These are phyloP conservation scores for Tuber microsphaerosporum DNA, from an alignment of 495 filamentous ascomycete genomes.

Conservation along the genomic window DNA sequence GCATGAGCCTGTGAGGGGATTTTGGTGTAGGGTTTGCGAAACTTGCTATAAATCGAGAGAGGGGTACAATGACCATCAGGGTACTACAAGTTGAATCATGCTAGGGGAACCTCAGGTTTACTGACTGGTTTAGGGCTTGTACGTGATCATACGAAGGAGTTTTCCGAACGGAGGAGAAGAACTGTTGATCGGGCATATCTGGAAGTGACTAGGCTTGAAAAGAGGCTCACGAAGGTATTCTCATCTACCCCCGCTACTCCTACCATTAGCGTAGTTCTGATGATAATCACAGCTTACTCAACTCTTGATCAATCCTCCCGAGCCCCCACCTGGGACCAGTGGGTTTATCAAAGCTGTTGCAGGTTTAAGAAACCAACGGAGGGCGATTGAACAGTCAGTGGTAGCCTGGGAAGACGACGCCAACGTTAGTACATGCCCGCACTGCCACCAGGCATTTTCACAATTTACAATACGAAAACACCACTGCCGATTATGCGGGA, in stretches of 20 bases:
- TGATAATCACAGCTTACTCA: slow-evolving; percentile 58
- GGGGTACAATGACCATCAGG: slow-evolving; percentile 86
- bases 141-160: slow-evolving; percentile 63
- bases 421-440: slow-evolving; percentile 71
- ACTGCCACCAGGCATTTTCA: slow-evolving; percentile 90
- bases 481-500: slow-evolving; percentile 88
- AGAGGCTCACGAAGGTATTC: slow-evolving; percentile 62
- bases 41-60: slow-evolving; percentile 95
- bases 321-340: slow-evolving; percentile 45
- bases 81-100: slow-evolving; percentile 35
- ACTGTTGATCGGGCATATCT: slow-evolving; percentile 75
- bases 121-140: slow-evolving; percentile 44
- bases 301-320: slow-evolving; percentile 63
- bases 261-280: neutral
- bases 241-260: neutral
- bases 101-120: slow-evolving; percentile 12
- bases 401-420: slow-evolving; percentile 94
- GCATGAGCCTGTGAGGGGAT: slow-evolving; percentile 84
- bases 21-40: slow-evolving; percentile 94
- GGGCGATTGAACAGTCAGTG: slow-evolving; percentile 78
- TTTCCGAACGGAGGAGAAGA: slow-evolving; percentile 61
- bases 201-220: slow-evolving; percentile 83
- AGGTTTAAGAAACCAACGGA: slow-evolving; percentile 59
- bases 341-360: slow-evolving; percentile 55
- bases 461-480: slow-evolving; percentile 83